Percentiles rank a stretch among this genome's conserved stretches.
phyloP scores from a whole-genome alignment of 129 eudicot genomes.

The Glebionis coronaria region DNA sequence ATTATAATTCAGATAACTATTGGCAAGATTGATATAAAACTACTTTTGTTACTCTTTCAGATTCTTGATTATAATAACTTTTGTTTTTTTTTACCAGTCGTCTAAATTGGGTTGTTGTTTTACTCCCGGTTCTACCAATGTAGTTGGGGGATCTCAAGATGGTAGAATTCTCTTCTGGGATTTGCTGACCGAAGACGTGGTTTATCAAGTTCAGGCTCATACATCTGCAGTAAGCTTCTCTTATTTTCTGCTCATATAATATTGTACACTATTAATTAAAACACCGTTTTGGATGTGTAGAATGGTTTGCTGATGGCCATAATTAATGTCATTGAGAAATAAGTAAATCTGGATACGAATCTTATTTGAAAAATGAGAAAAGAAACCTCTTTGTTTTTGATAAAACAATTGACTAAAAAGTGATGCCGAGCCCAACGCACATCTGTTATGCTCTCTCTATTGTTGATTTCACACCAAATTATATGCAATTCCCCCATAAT shows the following conservation, averaged over 20 bases:
- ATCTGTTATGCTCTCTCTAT: background rate
- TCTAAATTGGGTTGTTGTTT: constrained; percentile 96
- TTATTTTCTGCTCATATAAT: background rate
- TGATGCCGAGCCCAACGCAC: no score
- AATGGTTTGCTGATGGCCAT: background rate
- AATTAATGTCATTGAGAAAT: background rate
- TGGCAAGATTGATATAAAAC: background rate
- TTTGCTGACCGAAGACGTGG: constrained; percentile 75
- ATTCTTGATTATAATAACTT: constrained; percentile 4
- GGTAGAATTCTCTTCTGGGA: constrained; percentile 89
- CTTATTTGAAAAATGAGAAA: background rate
- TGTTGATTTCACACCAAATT: background rate
- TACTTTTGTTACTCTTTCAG: background rate
- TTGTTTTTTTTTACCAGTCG: constrained; percentile 46
- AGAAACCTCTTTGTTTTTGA: background rate
- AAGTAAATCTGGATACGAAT: background rate
- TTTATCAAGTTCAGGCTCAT: constrained; percentile 83
- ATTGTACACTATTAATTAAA: background rate
- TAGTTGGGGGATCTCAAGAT: constrained; percentile 92
- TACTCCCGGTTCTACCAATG: constrained; percentile 72
- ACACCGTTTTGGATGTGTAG: background rate
- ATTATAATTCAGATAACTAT: background rate
- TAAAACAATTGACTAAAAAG: no score
- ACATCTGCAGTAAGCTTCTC: constrained; percentile 65
- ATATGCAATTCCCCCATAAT: background rate